phyloP scores from a whole-genome alignment of 2,329 filamentous ascomycete species.

The Sphaerulina musiva region DNA sequence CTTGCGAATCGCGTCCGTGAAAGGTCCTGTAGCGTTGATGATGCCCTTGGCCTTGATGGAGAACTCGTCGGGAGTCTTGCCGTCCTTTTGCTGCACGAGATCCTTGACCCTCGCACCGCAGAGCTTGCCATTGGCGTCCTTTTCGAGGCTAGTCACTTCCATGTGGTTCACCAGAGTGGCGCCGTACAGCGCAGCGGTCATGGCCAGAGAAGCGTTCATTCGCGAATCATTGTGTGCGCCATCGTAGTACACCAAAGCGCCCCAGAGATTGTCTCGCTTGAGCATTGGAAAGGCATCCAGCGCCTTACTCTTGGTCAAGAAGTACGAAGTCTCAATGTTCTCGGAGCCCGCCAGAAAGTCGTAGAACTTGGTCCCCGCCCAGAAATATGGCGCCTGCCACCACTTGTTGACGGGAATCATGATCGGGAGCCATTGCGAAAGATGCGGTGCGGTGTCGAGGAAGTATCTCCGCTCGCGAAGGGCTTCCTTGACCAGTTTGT shows the following conservation, averaged over 20 bases:
- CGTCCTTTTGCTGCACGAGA: slow-evolving; percentile 58
- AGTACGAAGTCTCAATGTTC: slow-evolving; percentile 84
- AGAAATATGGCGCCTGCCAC: slow-evolving; percentile 78
- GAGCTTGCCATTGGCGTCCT: slow-evolving; percentile 64
- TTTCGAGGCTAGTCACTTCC: slow-evolving; percentile 70
- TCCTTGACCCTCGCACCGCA: slow-evolving; percentile 70
- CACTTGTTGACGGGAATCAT: slow-evolving; percentile 76
- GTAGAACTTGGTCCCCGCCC: slow-evolving; percentile 73
- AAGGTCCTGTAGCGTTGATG: slow-evolving; percentile 84
- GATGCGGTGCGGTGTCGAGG: slow-evolving; percentile 72
- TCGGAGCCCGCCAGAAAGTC: slow-evolving; percentile 79
- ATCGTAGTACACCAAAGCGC: slow-evolving; percentile 84
- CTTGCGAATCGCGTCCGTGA: slow-evolving; percentile 77
- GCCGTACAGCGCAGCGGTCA: slow-evolving; percentile 83
- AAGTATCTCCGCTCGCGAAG: slow-evolving; percentile 78
- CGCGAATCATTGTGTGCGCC: slow-evolving; percentile 87
- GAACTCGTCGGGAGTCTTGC: slow-evolving; percentile 57
- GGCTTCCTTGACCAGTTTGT: slow-evolving; percentile 71
- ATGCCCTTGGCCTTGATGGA: slow-evolving; percentile 70
- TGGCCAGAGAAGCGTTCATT: slow-evolving; percentile 83
- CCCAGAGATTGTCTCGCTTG: slow-evolving; percentile 69
- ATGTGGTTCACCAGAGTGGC: slow-evolving; percentile 76
- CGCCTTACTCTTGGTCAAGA: slow-evolving; percentile 77
- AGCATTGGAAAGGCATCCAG: slow-evolving; percentile 85
- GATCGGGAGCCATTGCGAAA: slow-evolving; percentile 74